Evolutionary conservation across 768 basidiomycete species (phyloP), one percentile per base, ranked within the genome.

Genomic region (Tylopilus sp.): DNA sequence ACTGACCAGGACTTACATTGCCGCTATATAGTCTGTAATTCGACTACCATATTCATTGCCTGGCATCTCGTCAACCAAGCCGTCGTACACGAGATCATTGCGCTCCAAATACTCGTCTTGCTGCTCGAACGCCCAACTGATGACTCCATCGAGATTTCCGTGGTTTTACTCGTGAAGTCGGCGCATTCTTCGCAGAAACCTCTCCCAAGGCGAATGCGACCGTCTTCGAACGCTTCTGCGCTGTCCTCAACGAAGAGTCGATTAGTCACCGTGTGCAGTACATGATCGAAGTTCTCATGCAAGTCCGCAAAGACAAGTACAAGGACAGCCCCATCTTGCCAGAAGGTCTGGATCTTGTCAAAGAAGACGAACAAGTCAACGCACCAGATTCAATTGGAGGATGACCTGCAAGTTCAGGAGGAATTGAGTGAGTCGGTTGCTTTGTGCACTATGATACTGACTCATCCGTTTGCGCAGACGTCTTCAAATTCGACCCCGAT

Each of bases 271-370:
- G 97, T 59, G 91, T 95, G 25, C 97, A 98, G 66, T 99, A 98
- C 72, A 98, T 98, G 97, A 92, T 99, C 59, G 97, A 98, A 72
- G 97, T 98, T 3, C 78, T 98, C 43, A 98, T 99, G 91, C 97
- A 98, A 71, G 91, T 97, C 8, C 79, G 97, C 59, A 98, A 97
- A 75, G 97, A 99, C 76, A 95, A 93, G 71, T 98, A 91, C 78
- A 98, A 98, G 78, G 97, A 98, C 65, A 98, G 98, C 68, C 95
- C 95, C 17, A 83, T 93, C 57, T 68, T 98, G 36, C 86, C 91
- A 2, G 97, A 98, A 63, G 97, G 95, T 1, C 68, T 99, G 64
- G 97, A 99, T 66, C 73, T 99, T 28, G 97, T 99, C 1, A 93
- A 98, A 57, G 95, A 98, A 64, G 97, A 98, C 15, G 97, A 98